These are phyloP conservation scores for Inga oerstediana DNA, from an alignment of 306 rosid genomes.

Conservation along the genomic window DNA sequence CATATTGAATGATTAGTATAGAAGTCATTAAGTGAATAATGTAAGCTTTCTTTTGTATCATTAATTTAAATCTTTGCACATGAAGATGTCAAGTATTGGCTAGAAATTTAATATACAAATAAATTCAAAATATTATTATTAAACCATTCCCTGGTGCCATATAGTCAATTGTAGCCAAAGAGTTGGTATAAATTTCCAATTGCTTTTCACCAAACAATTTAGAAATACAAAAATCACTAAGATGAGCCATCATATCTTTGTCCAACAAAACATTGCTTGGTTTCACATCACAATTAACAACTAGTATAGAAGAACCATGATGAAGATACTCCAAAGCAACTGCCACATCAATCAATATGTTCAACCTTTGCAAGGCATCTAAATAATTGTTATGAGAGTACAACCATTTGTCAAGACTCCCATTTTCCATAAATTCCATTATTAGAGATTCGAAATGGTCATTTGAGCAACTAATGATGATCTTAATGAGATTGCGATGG, in stretches of 20 bases:
- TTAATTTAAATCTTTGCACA: too few species aligned
- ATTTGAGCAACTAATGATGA: background rate
- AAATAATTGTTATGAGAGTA: too few species aligned
- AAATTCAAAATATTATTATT: background rate
- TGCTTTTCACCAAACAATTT: constrained; percentile 22
- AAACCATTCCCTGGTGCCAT: background rate
- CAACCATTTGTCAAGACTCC: background rate
- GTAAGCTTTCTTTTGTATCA: too few species aligned
- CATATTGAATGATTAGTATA: background rate
- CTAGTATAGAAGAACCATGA: too few species aligned
- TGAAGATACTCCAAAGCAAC: too few species aligned
- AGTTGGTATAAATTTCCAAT: background rate
- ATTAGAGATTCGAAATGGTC: background rate
- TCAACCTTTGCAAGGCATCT: too few species aligned
- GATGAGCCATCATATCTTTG: background rate
- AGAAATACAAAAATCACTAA: background rate
- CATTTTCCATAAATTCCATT: background rate
- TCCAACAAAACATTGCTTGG: background rate
- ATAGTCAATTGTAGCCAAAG: background rate
- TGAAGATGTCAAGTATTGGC: too few species aligned
- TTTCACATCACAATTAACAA: too few species aligned
- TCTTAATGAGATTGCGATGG: background rate
- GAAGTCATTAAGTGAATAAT: background rate
- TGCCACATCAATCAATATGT: too few species aligned
- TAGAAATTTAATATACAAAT: too few species aligned